Evolutionary conservation across 345 rosid genomes (phyloP).

Genomic region (Bruguiera sexangula): DNA sequence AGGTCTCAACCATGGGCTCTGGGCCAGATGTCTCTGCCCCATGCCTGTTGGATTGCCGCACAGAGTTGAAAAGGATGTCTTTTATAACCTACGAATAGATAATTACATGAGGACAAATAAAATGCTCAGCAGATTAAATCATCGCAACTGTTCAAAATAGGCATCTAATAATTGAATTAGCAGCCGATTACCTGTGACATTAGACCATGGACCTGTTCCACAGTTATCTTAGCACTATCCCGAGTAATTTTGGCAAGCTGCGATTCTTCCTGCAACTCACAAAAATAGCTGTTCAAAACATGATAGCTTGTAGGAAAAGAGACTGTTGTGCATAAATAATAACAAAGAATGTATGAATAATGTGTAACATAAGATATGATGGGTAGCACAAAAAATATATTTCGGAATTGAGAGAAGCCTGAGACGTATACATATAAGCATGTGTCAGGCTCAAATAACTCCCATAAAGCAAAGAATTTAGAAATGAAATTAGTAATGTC

Average conservation of each 20-base stretch:
- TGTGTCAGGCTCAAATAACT: too few relatives aligned
- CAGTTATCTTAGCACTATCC: conserved; percentile 93
- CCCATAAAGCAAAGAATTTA: too few relatives aligned
- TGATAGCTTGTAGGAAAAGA: background rate
- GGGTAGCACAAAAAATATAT: too few relatives aligned
- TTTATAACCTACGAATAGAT: conserved; percentile 65
- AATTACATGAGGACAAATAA: background rate
- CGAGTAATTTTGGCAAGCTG: conserved; percentile 97
- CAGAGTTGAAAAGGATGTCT: conserved; percentile 89
- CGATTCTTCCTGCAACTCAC: conserved; percentile 74
- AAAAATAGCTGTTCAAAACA: background rate
- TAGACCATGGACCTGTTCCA: conserved; percentile 96
- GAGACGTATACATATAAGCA: too few relatives aligned
- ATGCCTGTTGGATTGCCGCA: conserved; percentile 54
- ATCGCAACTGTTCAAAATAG: background rate
- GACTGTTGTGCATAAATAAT: too few relatives aligned
- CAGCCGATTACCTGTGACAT: conserved; percentile 82
- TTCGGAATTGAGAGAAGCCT: too few relatives aligned
- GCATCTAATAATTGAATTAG: conserved; percentile 6
- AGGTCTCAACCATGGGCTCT: conserved; percentile 94
- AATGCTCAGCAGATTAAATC: background rate
- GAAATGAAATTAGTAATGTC: too few relatives aligned
- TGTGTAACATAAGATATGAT: too few relatives aligned
- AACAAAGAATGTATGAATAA: too few relatives aligned
- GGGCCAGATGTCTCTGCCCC: conserved; percentile 56